Evolutionary conservation across 192 early-diverging fungal genomes (phyloP).

Genomic region (Podila epicladia): DNA sequence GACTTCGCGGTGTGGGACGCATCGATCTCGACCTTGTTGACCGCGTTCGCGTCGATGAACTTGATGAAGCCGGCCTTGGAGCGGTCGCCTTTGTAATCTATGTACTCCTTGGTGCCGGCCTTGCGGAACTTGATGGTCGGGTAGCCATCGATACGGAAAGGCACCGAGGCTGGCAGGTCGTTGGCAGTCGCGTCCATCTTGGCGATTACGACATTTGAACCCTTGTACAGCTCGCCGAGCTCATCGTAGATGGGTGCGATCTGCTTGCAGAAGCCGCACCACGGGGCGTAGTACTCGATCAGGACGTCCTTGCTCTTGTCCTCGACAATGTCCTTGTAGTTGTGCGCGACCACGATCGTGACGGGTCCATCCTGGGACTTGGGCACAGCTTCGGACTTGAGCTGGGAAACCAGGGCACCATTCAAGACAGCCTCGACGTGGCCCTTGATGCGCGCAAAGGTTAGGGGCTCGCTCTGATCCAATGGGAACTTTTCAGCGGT

Average conservation of each 20-base stretch:
- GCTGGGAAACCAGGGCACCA: slow-evolving; percentile 56
- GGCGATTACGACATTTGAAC: slow-evolving; percentile 63
- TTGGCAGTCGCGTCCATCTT: slow-evolving; percentile 95
- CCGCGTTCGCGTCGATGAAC: slow-evolving; percentile 79
- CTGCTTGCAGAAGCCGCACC: slow-evolving; percentile 53
- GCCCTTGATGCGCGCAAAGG: slow-evolving; percentile 37
- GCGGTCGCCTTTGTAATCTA: slow-evolving; percentile 85
- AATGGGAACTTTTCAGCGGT: slow-evolving; percentile 67
- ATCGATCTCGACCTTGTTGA: slow-evolving; percentile 70
- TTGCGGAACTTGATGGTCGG: slow-evolving; percentile 92
- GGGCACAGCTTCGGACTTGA: slow-evolving; percentile 77
- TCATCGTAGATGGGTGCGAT: slow-evolving; percentile 83
- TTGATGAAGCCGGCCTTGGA: slow-evolving; percentile 74
- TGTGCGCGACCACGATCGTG: slow-evolving; percentile 83
- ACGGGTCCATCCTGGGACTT: slow-evolving; percentile 83
- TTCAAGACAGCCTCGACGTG: slow-evolving; percentile 54
- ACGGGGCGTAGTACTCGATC: slow-evolving; percentile 66
- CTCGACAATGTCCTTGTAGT: slow-evolving; percentile 83
- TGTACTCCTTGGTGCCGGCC: slow-evolving; percentile 75
- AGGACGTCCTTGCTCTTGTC: slow-evolving; percentile 70
- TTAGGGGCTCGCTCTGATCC: slow-evolving; percentile 58
- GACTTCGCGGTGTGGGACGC: slow-evolving; percentile 67
- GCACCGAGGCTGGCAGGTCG: slow-evolving; percentile 75
- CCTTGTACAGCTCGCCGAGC: slow-evolving; percentile 66
- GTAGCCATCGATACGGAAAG: slow-evolving; percentile 84